Base-by-base conservation (phyloP, 2,329 filamentous ascomycete species). In the Microcyclosporella mali region DNA sequence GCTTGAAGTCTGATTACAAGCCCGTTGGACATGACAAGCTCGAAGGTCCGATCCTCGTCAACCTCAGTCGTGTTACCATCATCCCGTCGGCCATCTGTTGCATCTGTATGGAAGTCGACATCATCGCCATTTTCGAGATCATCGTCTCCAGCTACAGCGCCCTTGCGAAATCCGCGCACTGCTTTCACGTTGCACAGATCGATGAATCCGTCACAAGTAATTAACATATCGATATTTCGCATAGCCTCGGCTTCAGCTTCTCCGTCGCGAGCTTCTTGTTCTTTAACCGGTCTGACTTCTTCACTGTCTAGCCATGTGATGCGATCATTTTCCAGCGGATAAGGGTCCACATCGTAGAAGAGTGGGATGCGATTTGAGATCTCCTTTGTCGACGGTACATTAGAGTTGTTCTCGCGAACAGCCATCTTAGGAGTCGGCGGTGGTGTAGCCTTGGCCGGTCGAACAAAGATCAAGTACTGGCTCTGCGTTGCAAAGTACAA, bases 401-500 rank as follows among this genome's bases (percentile, higher is more conserved):
- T 65, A 1, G 66, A 62, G 1, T 68, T 66, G 10, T 60, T 57
- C 10, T 66, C 60, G 12, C 65, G 66, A 6, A 14, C 19, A 6
- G 68, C 67, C 34, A 79, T 62, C 45, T 69, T 74, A 2, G 79
- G 79, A 25, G 77, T 71, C 3, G 80, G 79, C 6, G 80, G 77
- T 9, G 71, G 68, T 2, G 57, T 64, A 8, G 76, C 75, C 55
- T 74, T 77, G 2, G 77, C 71, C 9, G 81, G 81, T 40, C 72
- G 71, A 45, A 75, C 75, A 62, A 83, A 84, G 37, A 79, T 68
- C 4, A 84, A 63, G 46, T 73, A 79, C 47, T 81, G 77, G 52
- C 83, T 76, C 49, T 83, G 77, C 0, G 73, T 77, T 32, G 75
- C 75, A 54, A 81, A 84, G 56, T 84, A 84, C 3, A 84, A 64